Base-by-base conservation (phyloP, 2,329 filamentous ascomycete genomes). In the Hymenoscyphus albidus region DNA sequence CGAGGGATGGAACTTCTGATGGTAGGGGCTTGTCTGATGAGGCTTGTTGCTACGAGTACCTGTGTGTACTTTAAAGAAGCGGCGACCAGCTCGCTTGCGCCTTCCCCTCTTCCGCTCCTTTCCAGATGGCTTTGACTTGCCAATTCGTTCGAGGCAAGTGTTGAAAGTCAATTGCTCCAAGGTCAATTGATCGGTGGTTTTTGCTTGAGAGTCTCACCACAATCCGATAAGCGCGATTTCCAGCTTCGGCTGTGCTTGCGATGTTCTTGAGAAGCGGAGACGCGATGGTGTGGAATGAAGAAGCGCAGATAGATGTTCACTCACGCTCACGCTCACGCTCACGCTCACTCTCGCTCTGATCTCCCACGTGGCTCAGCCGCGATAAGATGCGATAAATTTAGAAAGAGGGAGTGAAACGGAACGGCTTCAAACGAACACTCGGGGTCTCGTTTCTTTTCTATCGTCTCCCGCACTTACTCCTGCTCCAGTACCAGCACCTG, bases 311-410 rank as follows among this genome's bases (percentile, higher is more conserved):
- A 27, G 27, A 27, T 27, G 27, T 27, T 27, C 27, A 27, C 27
- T 27, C 27, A 27, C 27, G 27, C 27, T 27, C 27, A 27, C 27
- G 3, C 1, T 1, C 22, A 27, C 22, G 27, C 27, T 27, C 27
- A 27, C 27, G 27, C 27, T 27, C 27, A 27, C 27, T 27, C 63
- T 62, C 44, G 59, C 48, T 62, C 38, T 57, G 59, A 22, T 18
- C 44, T 71, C 68, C 9, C 69, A 71, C 69, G 70, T 70, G 70
- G 69, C 64, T 66, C 69, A 68, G 70, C 68, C 66, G 69, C 65
- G 67, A 27, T 27, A 2, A 1, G 27, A 27, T 27, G 27, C 2
- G 27, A 67, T 62, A 66, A 63, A 71, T 62, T 65, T 67, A 70
- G 67, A 62, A 62, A 69, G 58, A 61, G 44, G 38, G 62, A 65